phyloP scores from a whole-genome alignment of 2,329 filamentous ascomycete species.

The Zymoseptoria ardabiliae region DNA sequence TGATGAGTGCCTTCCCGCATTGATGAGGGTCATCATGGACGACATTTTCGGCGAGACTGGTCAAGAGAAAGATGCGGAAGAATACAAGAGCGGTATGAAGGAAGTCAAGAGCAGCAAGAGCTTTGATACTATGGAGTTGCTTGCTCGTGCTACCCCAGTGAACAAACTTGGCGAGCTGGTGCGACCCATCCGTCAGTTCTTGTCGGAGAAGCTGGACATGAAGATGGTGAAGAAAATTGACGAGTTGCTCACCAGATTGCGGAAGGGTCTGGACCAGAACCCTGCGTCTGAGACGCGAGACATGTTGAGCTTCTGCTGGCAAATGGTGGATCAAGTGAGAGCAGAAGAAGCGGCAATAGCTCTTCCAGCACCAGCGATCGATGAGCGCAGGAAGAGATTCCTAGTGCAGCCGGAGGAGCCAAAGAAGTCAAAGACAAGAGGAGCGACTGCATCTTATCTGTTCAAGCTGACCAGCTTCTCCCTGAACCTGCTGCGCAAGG shows the following conservation, averaged over 20 bases:
- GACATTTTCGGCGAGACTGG: conserved; percentile 90
- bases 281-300: conserved; percentile 69
- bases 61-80: conserved; percentile 94
- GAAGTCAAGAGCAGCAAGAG: conserved; percentile 98
- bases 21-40: conserved; percentile 86
- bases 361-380: conserved; percentile 1
- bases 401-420: conserved; percentile 69
- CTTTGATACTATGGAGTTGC: conserved; percentile 91
- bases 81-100: conserved; percentile 91
- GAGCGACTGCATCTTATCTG: conserved; percentile 67
- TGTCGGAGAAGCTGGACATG: conserved; percentile 77
- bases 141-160: conserved; percentile 76
- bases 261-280: conserved; percentile 76
- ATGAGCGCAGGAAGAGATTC: conserved; percentile 41
- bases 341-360: conserved; percentile 13
- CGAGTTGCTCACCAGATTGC: conserved; percentile 74
- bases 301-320: conserved; percentile 88
- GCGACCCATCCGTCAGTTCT: conserved; percentile 66
- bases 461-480: conserved; percentile 86
- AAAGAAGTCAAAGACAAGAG: conserved; percentile 51
- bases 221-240: conserved; percentile 85
- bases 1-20: conserved; percentile 73
- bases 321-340: conserved; percentile 83
- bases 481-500: conserved; percentile 74
- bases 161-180: conserved; percentile 66